Evolutionary conservation across 495 filamentous ascomycete genomes (phyloP), one percentile per base, ranked within the genome.

Genomic region (Aspergillus incahuasiensis): DNA sequence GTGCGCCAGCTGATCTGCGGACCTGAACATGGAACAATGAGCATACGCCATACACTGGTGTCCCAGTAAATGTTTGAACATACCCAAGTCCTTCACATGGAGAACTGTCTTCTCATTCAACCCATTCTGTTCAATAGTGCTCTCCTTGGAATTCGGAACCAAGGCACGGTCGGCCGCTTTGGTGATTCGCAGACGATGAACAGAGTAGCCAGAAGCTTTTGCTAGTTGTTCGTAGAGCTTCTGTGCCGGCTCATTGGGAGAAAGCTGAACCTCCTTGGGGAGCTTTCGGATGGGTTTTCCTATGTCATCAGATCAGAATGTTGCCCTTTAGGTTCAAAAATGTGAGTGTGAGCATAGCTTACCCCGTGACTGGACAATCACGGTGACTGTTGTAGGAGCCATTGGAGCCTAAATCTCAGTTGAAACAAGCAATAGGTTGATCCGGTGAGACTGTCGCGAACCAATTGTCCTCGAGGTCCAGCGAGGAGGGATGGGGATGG

Each of bases 71-170:
- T 15, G n/a, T 44, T 9, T 11, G 13, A 11, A 30, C 83, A 58
- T 81, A 95, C 91, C 91, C 5, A 98, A 80, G 65, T 98, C 94
- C 73, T 98, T 97, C 56, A 97, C 88, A 61, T 91, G 82, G 24
- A 98, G 79, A 53, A 86, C 82, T 56, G 84, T 86, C 21, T 82
- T 79, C 35, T 87, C 79, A 41, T 79, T 72, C 15, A 97, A 76
- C 0, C 86, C 88, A 1, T 78, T 76, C 46, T 83, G 77, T 42
- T 86, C 76, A 30, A 87, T 71, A 8, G 77, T 79, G 16, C 87
- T 65, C 39, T 85, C 81, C 65, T 85, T 83, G 53, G 83, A 82
- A 62, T 85, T 84, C n/a, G 87, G 82, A 44, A 96, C 79, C 50
- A 85, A 60, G 48, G 72, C 80, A 35, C 85, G 82, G 75, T 88